These are phyloP conservation scores for Trichosporon inkin DNA, from an alignment of 1,284 basidiomycete species.

Conservation along the genomic window DNA sequence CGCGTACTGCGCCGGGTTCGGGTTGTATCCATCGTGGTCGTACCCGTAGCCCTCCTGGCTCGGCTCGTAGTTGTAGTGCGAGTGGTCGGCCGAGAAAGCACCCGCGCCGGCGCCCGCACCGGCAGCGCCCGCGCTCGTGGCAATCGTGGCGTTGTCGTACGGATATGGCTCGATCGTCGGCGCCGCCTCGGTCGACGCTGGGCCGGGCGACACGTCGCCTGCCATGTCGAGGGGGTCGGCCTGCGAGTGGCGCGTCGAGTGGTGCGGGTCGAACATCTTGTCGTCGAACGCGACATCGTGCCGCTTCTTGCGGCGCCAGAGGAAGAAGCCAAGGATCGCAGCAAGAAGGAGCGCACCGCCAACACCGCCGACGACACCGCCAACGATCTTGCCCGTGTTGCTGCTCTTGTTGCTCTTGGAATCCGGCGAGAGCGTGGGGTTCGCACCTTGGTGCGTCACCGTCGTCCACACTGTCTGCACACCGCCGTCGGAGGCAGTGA, in stretches of 20 bases:
- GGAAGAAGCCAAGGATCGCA: constrained; percentile 41
- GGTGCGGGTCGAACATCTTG: constrained; percentile 48
- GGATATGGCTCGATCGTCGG: constrained; percentile 28
- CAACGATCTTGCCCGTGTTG: constrained; percentile 48
- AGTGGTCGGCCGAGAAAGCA: neutral
- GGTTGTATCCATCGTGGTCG: neutral
- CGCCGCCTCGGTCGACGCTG: constrained; percentile 21
- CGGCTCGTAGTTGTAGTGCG: constrained; percentile 7
- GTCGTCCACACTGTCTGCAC: neutral
- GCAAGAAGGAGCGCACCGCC: constrained; percentile 37
- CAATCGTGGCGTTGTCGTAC: constrained; percentile 13
- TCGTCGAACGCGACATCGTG: constrained; percentile 47
- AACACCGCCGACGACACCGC: constrained; percentile 50
- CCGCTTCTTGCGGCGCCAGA: constrained; percentile 31
- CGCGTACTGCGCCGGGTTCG: constrained; percentile 28
- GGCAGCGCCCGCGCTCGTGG: neutral
- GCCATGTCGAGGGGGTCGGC: constrained; percentile 43
- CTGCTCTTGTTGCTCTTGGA: constrained; percentile 15
- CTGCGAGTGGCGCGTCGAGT: constrained; percentile 39
- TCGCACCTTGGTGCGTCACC: neutral
- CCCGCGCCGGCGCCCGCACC: neutral
- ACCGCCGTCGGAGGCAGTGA: neutral
- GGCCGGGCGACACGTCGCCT: constrained; percentile 32
- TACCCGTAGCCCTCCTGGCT: constrained; percentile 4
- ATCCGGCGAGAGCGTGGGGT: neutral